Evolutionary conservation across 2,329 filamentous ascomycete genomes (phyloP).

Genomic region (Colletotrichum cereale): DNA sequence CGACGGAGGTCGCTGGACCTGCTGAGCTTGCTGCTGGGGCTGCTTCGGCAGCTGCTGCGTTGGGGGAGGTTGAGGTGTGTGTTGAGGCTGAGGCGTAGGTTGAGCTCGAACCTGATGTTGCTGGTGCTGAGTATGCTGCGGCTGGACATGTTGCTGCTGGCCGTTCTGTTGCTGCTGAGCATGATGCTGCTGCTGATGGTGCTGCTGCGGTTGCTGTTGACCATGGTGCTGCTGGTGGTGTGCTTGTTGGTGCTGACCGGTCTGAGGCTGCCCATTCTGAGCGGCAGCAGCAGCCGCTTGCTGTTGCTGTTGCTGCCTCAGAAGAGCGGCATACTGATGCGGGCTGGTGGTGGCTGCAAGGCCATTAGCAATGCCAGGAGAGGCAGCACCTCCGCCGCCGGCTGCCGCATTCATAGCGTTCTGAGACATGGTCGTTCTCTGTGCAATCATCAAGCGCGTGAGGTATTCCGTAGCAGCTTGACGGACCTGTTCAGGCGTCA

Average conservation of each 20-base stretch:
- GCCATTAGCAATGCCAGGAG: conserved; percentile 61
- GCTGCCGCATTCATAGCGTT: conserved; percentile 69
- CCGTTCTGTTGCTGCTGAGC: conserved; percentile 29
- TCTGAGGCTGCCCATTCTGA: conserved; percentile 41
- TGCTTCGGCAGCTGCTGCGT: conserved; percentile 46
- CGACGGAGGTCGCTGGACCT: conserved; percentile 40
- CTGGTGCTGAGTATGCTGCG: conserved; percentile 31
- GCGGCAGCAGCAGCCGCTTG: conserved; percentile 50
- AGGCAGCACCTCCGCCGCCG: conserved; percentile 52
- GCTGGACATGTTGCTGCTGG: conserved; percentile 25
- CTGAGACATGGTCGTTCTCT: conserved; percentile 57
- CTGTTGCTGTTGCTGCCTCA: conserved; percentile 68
- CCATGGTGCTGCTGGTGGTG: conserved; percentile 38
- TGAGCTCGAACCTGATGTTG: conserved; percentile 28
- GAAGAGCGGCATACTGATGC: conserved; percentile 70
- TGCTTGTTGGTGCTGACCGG: conserved; percentile 41
- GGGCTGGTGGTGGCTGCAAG: conserved; percentile 64
- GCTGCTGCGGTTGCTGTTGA: conserved; percentile 31
- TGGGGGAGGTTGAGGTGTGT: conserved; percentile 41
- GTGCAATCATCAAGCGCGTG: conserved; percentile 61
- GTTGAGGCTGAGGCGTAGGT: conserved; percentile 13
- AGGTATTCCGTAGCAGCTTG: conserved; percentile 65
- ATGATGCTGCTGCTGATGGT: conserved; percentile 35
- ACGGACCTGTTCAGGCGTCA: conserved; percentile 63
- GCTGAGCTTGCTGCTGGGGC: conserved; percentile 36